Percentiles rank a stretch among this genome's conserved stretches.
Conservation (phyloP, 345 rosid genomes). For the Populus simonii region DNA sequence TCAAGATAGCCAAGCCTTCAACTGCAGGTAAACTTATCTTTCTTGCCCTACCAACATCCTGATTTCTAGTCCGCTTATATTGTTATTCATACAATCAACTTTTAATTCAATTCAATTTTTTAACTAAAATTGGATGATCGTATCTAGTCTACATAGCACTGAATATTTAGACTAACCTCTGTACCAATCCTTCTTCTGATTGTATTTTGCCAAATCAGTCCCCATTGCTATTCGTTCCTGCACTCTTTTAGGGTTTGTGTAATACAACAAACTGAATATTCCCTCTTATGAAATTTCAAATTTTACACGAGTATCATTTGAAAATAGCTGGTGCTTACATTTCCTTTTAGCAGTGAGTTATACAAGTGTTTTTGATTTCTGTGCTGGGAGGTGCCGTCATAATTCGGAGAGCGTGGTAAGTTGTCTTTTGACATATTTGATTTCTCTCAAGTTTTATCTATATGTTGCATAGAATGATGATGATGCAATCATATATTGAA, state of each 20-base stretch:
- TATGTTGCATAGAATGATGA: not conserved
- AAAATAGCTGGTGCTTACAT: not conserved
- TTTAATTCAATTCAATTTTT: not conserved
- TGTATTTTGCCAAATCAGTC: too few species aligned
- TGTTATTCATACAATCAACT: not conserved
- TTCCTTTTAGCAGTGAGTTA: conserved; percentile 53
- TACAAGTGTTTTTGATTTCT: conserved; percentile 74
- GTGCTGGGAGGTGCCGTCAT: conserved; percentile 95
- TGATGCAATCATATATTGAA: too few species aligned
- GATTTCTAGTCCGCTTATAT: too few species aligned
- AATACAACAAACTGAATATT: not conserved
- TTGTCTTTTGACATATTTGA: conserved; percentile 10
- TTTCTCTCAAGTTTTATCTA: conserved; percentile 3
- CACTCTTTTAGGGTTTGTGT: not conserved
- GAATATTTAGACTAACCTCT: not conserved
- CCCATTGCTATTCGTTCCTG: not conserved
- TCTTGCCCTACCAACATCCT: not conserved
- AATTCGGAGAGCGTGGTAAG: conserved; percentile 92
- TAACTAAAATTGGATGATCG: not conserved
- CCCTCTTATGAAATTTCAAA: too few species aligned
- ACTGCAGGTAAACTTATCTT: conserved; percentile 61
- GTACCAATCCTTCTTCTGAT: not conserved
- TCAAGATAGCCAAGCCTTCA: conserved; percentile 75
- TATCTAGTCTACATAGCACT: not conserved
- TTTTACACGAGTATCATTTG: too few species aligned